phyloP scores from a whole-genome alignment of 495 filamentous ascomycete genomes.

The Neurospora sublineolata region DNA sequence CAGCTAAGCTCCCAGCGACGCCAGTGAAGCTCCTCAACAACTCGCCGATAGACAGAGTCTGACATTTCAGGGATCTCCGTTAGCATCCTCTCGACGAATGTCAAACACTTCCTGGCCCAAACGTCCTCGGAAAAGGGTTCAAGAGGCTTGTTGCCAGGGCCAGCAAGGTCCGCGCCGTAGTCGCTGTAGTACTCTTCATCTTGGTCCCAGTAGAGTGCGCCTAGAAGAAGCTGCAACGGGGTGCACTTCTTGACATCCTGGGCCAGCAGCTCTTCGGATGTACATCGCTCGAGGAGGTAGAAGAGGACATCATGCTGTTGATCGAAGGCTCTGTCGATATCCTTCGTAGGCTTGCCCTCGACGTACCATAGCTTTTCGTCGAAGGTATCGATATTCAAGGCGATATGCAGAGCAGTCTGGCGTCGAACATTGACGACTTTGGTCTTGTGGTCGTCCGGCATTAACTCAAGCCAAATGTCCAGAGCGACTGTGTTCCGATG shows the following conservation, averaged over 20 bases:
- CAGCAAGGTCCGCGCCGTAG: background rate
- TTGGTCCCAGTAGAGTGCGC: background rate
- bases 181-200: background rate
- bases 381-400: background rate
- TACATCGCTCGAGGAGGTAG: background rate
- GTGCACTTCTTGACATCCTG: background rate
- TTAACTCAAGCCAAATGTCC: background rate
- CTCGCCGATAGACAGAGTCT: background rate
- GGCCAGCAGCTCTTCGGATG: background rate
- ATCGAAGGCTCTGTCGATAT: background rate
- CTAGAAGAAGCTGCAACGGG: background rate
- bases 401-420: background rate
- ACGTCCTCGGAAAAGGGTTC: background rate
- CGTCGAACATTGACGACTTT: background rate
- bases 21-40: background rate
- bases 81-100: background rate
- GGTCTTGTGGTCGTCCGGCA: background rate
- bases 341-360: background rate
- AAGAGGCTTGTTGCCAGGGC: background rate
- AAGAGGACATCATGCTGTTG: background rate
- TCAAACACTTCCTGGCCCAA: background rate
- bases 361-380: background rate
- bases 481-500: background rate
- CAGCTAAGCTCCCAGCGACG: background rate
- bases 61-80: background rate